Percentiles rank a stretch among this genome's conserved stretches.
Conservation (phyloP, 352 stramenopile species). For the Blastocystis sp. region DNA sequence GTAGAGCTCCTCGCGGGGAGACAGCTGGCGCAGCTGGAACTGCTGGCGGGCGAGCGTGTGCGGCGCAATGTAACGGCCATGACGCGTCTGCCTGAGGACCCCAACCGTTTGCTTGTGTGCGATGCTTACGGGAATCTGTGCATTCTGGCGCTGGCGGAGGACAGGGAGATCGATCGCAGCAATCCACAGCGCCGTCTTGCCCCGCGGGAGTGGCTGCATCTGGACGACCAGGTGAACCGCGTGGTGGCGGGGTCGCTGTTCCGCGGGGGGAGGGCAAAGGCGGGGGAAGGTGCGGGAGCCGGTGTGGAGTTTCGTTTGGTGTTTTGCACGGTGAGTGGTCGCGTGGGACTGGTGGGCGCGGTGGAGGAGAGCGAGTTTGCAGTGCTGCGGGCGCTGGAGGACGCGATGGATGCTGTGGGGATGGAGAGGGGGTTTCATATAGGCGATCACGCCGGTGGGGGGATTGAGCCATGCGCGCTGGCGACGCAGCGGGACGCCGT, state of each 20-base stretch:
- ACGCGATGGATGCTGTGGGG: neutral
- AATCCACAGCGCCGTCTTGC: slow-evolving; percentile 23
- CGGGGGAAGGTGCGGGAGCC: neutral
- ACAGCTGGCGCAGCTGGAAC: slow-evolving; percentile 8
- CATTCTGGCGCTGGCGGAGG: neutral
- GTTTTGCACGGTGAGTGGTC: slow-evolving; percentile 39
- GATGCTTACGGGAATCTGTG: slow-evolving; percentile 26
- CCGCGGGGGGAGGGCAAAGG: neutral
- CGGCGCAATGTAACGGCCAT: slow-evolving; percentile 18
- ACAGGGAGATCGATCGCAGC: neutral
- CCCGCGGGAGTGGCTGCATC: slow-evolving; percentile 3
- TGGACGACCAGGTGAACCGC: slow-evolving; percentile 35
- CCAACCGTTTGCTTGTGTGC: neutral
- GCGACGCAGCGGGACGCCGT: neutral
- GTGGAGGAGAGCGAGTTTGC: neutral
- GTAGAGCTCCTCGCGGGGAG: neutral
- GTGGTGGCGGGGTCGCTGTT: neutral
- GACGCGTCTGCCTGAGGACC: neutral
- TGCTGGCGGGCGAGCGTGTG: neutral
- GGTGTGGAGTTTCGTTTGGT: neutral
- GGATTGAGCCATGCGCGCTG: slow-evolving; percentile 1
- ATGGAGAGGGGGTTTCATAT: neutral
- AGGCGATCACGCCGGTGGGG: slow-evolving; percentile 14
- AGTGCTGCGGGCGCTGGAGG: neutral
- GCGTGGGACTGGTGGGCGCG: neutral